Percentiles rank a stretch among this genome's conserved stretches.
Conservation (phyloP, 176 grass and related monocot species). For the Thalia dealbata region DNA sequence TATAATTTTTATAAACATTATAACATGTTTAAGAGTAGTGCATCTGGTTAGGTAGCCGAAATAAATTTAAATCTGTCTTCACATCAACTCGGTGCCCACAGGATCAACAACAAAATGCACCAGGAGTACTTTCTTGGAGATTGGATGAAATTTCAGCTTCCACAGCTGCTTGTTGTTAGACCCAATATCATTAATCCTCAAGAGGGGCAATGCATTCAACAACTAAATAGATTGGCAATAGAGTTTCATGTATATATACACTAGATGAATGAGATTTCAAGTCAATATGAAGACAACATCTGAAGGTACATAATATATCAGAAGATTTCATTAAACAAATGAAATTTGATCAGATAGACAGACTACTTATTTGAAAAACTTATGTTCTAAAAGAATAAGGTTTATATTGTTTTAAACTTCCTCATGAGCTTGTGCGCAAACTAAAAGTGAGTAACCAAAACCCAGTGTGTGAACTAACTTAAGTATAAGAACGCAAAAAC, state of each 20-base stretch:
- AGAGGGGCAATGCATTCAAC: background rate
- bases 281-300: background rate
- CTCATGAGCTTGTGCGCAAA: too few species aligned
- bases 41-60: background rate
- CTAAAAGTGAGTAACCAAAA: too few species aligned
- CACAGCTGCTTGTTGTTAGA: slow-evolving; percentile 52
- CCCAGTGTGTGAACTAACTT: too few species aligned
- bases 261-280: background rate
- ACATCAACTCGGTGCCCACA: slow-evolving; percentile 62
- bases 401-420: too few species aligned
- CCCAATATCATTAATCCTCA: background rate
- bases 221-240: background rate
- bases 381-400: too few species aligned
- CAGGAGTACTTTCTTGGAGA: slow-evolving; percentile 38
- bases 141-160: slow-evolving; percentile 43
- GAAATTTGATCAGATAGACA: background rate
- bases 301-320: background rate
- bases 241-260: background rate
- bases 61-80: background rate
- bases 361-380: background rate
- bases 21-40: background rate
- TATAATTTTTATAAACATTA: background rate
- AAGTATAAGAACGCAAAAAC: too few species aligned
- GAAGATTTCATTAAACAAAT: background rate
- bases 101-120: slow-evolving; percentile 53